Evolutionary conservation across 768 basidiomycete genomes (phyloP).

Genomic region (Cystobasidium tubakii): DNA sequence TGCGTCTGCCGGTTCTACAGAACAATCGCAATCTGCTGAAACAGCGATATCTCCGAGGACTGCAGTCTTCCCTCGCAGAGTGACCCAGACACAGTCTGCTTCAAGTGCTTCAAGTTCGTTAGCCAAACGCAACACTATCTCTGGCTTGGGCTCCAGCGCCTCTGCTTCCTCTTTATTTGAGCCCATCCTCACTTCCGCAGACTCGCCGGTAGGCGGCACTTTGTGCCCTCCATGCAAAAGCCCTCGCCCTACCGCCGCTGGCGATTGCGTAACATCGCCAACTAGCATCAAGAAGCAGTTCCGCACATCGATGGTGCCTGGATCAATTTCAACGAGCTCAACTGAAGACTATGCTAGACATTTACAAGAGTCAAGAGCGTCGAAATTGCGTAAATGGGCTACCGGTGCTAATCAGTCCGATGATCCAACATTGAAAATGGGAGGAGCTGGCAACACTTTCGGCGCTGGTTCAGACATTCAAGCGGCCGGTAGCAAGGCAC

Average conservation of each 20-base stretch:
- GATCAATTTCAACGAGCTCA: background rate
- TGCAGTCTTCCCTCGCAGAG: background rate
- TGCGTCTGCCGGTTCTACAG: background rate
- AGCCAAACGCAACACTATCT: background rate
- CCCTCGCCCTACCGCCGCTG: background rate
- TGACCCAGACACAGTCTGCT: background rate
- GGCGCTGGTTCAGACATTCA: constrained; percentile 16
- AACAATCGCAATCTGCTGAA: background rate
- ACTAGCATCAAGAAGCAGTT: constrained; percentile 25
- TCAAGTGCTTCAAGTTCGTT: background rate
- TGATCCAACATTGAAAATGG: background rate
- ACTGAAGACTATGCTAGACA: constrained; percentile 32
- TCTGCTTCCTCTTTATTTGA: background rate
- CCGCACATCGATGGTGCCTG: constrained; percentile 33
- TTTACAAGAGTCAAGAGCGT: constrained; percentile 29
- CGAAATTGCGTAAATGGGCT: constrained; percentile 32
- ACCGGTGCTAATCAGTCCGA: background rate
- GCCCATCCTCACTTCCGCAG: background rate
- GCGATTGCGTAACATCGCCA: background rate
- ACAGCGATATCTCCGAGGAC: background rate
- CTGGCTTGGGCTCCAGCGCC: background rate
- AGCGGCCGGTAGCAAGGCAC: background rate
- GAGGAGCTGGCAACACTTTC: constrained; percentile 7
- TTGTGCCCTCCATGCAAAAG: background rate
- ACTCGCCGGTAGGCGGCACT: background rate